These are phyloP conservation scores for Yarrowia sp. DNA, from an alignment of 805 yeast genomes.

Conservation along the genomic window DNA sequence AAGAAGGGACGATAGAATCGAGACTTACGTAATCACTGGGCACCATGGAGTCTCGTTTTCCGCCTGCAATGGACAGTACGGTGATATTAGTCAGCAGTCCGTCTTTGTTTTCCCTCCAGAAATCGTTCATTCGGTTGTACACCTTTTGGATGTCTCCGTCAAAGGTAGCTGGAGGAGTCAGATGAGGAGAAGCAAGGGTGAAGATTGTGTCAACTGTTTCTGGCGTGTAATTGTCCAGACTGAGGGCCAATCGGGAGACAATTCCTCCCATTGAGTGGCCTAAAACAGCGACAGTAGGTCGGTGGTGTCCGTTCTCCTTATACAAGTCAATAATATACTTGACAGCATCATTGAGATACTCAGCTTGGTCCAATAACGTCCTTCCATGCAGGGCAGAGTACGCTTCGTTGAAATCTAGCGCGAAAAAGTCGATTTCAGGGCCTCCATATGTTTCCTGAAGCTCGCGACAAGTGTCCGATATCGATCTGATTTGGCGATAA, in stretches of 20 bases:
- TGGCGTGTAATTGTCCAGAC: conserved; percentile 74
- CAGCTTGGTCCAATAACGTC: conserved; percentile 92
- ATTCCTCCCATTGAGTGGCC: conserved; percentile 99
- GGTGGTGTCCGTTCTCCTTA: conserved; percentile 44
- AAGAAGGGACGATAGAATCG: conserved; percentile 70
- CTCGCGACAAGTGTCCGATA: conserved; percentile 7
- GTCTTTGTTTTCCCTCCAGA: conserved; percentile 70
- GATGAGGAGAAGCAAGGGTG: conserved; percentile 90
- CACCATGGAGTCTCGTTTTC: conserved; percentile 74
- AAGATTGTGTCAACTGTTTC: conserved; percentile 81
- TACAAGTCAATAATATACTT: conserved; percentile 75
- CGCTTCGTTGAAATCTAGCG: conserved; percentile 95
- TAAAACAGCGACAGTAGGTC: conserved; percentile 77
- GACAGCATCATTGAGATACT: conserved; percentile 87
- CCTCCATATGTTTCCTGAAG: conserved; percentile 42
- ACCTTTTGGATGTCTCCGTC: conserved; percentile 84
- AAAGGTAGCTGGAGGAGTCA: conserved; percentile 89
- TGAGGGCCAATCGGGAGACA: conserved; percentile 83
- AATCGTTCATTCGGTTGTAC: conserved; percentile 75
- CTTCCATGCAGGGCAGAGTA: conserved; percentile 95
- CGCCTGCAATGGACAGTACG: conserved; percentile 88
- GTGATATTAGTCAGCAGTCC: conserved; percentile 63
- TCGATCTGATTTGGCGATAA: conserved; percentile 63
- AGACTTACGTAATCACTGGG: conserved; percentile 90
- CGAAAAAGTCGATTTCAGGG: conserved; percentile 71